A percentile compares a stretch with the other conserved stretches of the same genome.
These are phyloP conservation scores for Setomelanomma holmii DNA, from an alignment of 2,329 filamentous ascomycete species.

Conservation along the genomic window DNA sequence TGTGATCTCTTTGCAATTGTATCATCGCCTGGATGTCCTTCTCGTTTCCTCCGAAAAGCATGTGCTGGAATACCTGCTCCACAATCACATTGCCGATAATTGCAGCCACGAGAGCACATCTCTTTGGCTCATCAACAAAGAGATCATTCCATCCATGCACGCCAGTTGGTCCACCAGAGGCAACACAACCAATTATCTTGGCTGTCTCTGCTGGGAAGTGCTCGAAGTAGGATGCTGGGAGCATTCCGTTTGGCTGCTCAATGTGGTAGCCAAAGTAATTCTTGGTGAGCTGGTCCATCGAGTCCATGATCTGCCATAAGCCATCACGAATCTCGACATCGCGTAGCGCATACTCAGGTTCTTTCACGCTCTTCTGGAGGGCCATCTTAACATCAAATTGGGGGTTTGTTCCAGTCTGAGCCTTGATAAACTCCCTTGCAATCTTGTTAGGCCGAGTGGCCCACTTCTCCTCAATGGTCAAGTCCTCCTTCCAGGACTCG, in stretches of 20 bases:
- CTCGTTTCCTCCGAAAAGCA: slow-evolving; percentile 29
- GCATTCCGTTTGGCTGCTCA: not conserved
- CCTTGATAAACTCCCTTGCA: not conserved
- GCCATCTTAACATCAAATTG: not conserved
- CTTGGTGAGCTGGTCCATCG: slow-evolving; percentile 24
- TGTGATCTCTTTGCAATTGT: slow-evolving; percentile 13
- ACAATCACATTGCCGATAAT: slow-evolving; percentile 40
- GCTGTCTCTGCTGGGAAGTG: slow-evolving; percentile 21
- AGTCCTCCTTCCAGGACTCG: not conserved
- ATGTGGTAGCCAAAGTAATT: slow-evolving; percentile 10
- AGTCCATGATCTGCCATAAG: slow-evolving; percentile 19
- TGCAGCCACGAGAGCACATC: slow-evolving; percentile 30
- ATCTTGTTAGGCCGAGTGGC: not conserved
- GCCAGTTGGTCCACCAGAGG: slow-evolving; percentile 30
- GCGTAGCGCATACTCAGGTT: slow-evolving; percentile 32
- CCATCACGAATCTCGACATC: slow-evolving; percentile 38
- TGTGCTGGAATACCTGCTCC: slow-evolving; percentile 38
- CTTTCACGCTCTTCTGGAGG: slow-evolving; percentile 1
- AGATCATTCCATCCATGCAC: slow-evolving; percentile 32
- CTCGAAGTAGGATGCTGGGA: slow-evolving; percentile 4
- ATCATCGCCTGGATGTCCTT: slow-evolving; percentile 9
- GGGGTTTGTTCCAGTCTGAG: not conserved
- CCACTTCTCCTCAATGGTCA: not conserved
- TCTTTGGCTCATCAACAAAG: slow-evolving; percentile 24
- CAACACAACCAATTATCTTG: slow-evolving; percentile 34